Percentiles rank a stretch among this genome's conserved stretches.
Evolutionary conservation across 2,329 filamentous ascomycete genomes (phyloP).

Genomic region (Bimuria novae-zelandiae): DNA sequence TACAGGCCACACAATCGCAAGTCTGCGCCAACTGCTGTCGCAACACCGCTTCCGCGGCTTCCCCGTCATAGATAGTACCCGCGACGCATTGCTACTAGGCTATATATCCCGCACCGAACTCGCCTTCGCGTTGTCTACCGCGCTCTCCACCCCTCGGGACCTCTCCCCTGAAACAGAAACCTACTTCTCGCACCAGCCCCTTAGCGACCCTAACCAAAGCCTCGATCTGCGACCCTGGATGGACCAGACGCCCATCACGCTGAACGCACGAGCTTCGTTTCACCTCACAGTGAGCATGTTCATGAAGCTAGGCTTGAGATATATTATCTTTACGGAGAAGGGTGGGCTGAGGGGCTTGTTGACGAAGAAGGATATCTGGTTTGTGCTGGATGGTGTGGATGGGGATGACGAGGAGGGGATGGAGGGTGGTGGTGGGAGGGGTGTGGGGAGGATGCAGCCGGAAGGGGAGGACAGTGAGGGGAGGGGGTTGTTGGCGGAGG

Average conservation of each 20-base stretch:
- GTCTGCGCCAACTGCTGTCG: slow-evolving; percentile 71
- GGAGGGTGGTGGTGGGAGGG: slow-evolving; percentile 27
- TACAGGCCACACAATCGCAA: slow-evolving; percentile 82
- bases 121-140: slow-evolving; percentile 74
- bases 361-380: slow-evolving; percentile 98
- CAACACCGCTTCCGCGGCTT: slow-evolving; percentile 85
- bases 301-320: slow-evolving; percentile 88
- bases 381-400: slow-evolving; percentile 71
- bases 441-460: slow-evolving; percentile 40
- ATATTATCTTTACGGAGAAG: slow-evolving; percentile 83
- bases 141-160: slow-evolving; percentile 59
- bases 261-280: slow-evolving; percentile 75
- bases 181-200: slow-evolving; percentile 82
- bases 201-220: slow-evolving; percentile 71
- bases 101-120: slow-evolving; percentile 95
- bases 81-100: slow-evolving; percentile 79
- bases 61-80: slow-evolving; percentile 80
- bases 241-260: slow-evolving; percentile 95
- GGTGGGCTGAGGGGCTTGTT: slow-evolving; percentile 82
- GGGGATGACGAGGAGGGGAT: slow-evolving; percentile 43
- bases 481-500: slow-evolving; percentile 43
- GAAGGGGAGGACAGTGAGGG: slow-evolving; percentile 45
- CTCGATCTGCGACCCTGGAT: slow-evolving; percentile 96
- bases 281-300: slow-evolving; percentile 92
- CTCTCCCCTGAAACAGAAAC: slow-evolving; percentile 74